Evolutionary conservation across 768 basidiomycete species (phyloP), one percentile per base, ranked within the genome.

Genomic region (Candolleomyces aberdarensis): DNA sequence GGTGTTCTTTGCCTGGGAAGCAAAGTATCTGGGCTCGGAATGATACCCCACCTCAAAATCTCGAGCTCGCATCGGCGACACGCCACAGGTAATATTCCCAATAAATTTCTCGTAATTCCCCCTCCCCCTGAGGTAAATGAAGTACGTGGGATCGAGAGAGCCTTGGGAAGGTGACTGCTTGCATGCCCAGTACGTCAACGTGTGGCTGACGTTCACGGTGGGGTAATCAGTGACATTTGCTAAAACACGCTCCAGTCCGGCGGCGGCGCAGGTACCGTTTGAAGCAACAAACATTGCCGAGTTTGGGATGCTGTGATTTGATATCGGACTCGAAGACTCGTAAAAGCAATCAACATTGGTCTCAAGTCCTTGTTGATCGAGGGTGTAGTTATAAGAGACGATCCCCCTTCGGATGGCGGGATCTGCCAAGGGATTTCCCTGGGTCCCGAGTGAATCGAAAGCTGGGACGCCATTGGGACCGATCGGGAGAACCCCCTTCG

Each of bases 401-500:
- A 58, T 49, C 3, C 22, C 47, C 15, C 29, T 43, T 13, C 14
- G 8, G 6, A 48, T 10, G 6, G 20, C 57, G 32, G 22, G n/a
- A 20, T 49, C 55, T n/a, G 58, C 61, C 44, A 59, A 32, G 8
- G 56, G 61, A 57, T 56, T 67, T 20, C 59, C 39, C 14, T 56
- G 1, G 40, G 26, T 14, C 4, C 3, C 1, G 11, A 64, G 61
- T 0, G 62, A 60, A 22, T 64, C 39, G 46, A 64, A 66, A 4
- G 64, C 63, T 36, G 66, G 62, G 43, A 62, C 59, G 20, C 69
- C 69, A 39, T 70, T 64, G n/a, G 68, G 69, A 17, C 67, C 68
- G 11, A 65, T 52, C 2, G 69, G 69, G 17, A 70, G 41, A 20
- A 70, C 62, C 9, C 69, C 69, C 57, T 64, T 60, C 26, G 66